phyloP scores from a whole-genome alignment of 108 stramenopile species.

The Tribonema minus region DNA sequence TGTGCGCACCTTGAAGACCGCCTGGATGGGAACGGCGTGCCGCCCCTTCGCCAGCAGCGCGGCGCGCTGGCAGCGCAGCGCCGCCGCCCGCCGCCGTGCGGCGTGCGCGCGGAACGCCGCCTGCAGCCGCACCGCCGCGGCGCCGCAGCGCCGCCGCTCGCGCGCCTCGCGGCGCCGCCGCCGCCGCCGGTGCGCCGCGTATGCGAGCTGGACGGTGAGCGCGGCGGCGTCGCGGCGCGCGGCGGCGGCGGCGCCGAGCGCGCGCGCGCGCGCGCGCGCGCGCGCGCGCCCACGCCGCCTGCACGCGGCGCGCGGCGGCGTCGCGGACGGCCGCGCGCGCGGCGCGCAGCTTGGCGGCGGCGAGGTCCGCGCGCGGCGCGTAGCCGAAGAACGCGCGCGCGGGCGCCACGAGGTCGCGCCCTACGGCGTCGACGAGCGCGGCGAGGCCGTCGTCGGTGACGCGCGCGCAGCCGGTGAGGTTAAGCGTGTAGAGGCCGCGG shows the following conservation, averaged over 20 bases:
- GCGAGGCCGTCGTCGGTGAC: conserved; percentile 13
- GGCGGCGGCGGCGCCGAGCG: no score
- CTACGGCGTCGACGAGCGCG: conserved; percentile 17
- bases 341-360: neutral
- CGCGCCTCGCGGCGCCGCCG: no score
- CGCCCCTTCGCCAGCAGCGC: conserved; percentile 34
- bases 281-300: neutral
- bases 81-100: neutral
- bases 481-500: conserved; percentile 27
- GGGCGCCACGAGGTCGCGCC: neutral
- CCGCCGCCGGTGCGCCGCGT: conserved; percentile 4
- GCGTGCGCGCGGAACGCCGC: conserved; percentile 2
- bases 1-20: conserved; percentile 1
- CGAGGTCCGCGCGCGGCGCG: conserved; percentile 3
- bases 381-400: conserved; percentile 40
- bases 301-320: neutral
- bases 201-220: conserved; percentile 9
- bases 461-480: conserved; percentile 33
- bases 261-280: no score
- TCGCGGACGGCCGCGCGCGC: neutral
- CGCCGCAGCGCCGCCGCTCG: conserved; percentile 3
- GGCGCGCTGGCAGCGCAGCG: neutral
- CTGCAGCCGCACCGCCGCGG: conserved; percentile 4
- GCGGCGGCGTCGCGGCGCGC: conserved; percentile 14
- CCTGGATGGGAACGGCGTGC: conserved; percentile 28